Evolutionary conservation across 768 basidiomycete species (phyloP), one percentile per base, ranked within the genome.

Genomic region (Mycena kentingensis): DNA sequence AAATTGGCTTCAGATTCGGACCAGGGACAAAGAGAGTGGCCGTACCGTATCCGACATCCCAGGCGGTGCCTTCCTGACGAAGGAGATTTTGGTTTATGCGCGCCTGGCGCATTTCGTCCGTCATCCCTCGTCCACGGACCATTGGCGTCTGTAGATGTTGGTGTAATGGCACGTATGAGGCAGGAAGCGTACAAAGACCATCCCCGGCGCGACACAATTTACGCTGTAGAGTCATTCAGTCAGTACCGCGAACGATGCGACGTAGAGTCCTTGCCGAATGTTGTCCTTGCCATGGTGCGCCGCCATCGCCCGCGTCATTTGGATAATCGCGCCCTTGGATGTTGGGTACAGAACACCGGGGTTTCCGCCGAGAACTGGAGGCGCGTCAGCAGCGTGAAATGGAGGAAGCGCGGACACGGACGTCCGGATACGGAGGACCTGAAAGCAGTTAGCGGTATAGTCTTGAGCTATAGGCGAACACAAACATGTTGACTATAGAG

Each of bases 291-390:
- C 74, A 56, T 75, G 75, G 48, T 77, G 74, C 2, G 66, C 68
- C 0, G 73, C 75, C 75, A 77, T 77, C 2, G 75, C 74, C 37
- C 73, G 62, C 1, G 75, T 77, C 70, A 77, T 73, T 34, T 77
- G 75, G 29, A 77, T 60, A 11, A 75, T 59, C 1, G 75, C 75
- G 4, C 74, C 74, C 58, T 75, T 77, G 49, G 71, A 74, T 21
- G 72, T 74, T 0, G 73, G 73, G 37, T 77, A 77, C 12, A 77
- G 60, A 27, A 75, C 56, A 60, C 71, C 68, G 4, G 73, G 71
- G 2, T 68, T 67, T 8, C 75, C 75, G 0, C 75, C 75, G 7
- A 68, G 2, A 21, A 60, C 54, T 51, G 6, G 27, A 2, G 2
- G 10, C 5, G 26, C n/a, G 24, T 15, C 5, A 15, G 21, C 27